phyloP scores from a whole-genome alignment of 768 basidiomycete species.

The Kwoniella sp. region DNA sequence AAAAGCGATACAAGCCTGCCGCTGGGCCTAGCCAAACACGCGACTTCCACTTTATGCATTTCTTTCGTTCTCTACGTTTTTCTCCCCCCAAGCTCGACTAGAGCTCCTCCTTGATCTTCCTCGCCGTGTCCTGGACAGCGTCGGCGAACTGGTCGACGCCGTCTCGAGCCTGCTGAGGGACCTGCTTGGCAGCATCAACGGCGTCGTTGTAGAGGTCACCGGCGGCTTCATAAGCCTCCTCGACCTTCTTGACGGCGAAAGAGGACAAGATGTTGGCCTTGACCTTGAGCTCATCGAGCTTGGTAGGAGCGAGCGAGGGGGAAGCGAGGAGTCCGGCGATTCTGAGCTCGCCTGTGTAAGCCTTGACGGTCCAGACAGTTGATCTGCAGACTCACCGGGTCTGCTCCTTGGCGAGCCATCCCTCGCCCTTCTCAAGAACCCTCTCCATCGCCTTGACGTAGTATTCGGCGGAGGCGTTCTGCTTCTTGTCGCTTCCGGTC shows the following conservation, averaged over 20 bases:
- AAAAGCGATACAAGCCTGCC: no score
- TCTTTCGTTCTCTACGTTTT: background rate
- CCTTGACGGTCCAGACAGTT: no score
- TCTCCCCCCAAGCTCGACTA: background rate
- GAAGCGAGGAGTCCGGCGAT: slow-evolving; percentile 71
- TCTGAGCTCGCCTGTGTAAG: no score
- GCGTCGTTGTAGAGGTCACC: slow-evolving; percentile 24
- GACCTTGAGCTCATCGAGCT: slow-evolving; percentile 88
- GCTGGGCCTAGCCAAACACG: no score
- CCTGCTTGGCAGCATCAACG: slow-evolving; percentile 49
- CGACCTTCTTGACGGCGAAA: slow-evolving; percentile 38
- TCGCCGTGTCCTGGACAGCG: slow-evolving; percentile 22
- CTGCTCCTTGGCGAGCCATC: slow-evolving; percentile 78
- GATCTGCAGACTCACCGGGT: slow-evolving; percentile 73
- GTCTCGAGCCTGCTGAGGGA: slow-evolving; percentile 50
- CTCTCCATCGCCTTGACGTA: slow-evolving; percentile 91
- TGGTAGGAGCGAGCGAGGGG: slow-evolving; percentile 66
- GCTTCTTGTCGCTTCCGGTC: slow-evolving; percentile 49
- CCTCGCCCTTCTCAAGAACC: slow-evolving; percentile 63
- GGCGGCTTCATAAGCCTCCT: slow-evolving; percentile 30
- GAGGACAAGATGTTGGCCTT: slow-evolving; percentile 70
- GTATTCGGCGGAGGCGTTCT: slow-evolving; percentile 56
- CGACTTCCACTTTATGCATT: background rate
- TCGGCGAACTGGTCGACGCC: slow-evolving; percentile 27
- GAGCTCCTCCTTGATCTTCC: slow-evolving; percentile 35